Evolutionary conservation across 768 basidiomycete genomes (phyloP).

Genomic region (Harrya chromipes): DNA sequence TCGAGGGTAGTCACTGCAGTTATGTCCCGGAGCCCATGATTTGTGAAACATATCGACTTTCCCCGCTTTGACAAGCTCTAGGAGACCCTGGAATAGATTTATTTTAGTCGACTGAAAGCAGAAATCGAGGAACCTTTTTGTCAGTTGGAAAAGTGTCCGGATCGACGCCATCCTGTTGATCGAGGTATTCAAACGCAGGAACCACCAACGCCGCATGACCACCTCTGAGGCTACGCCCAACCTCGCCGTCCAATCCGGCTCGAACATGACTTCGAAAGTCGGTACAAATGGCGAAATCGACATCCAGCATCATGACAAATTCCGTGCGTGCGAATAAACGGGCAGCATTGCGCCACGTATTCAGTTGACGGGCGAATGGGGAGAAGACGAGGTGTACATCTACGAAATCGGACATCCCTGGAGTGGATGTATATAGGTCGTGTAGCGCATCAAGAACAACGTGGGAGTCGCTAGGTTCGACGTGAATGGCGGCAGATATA

Average conservation of each 20-base stretch:
- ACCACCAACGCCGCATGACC: slow-evolving; percentile 74
- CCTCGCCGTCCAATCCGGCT: slow-evolving; percentile 33
- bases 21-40: slow-evolving; percentile 76
- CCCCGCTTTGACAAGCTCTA: slow-evolving; percentile 52
- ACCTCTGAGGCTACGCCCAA: slow-evolving; percentile 43
- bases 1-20: slow-evolving; percentile 71
- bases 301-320: slow-evolving; percentile 88
- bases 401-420: slow-evolving; percentile 62
- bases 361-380: slow-evolving; percentile 79
- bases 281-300: slow-evolving; percentile 84
- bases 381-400: slow-evolving; percentile 88
- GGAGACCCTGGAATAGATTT: slow-evolving; percentile 41
- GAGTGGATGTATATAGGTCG: slow-evolving; percentile 62
- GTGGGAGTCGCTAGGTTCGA: slow-evolving; percentile 42
- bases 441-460: slow-evolving; percentile 61
- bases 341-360: slow-evolving; percentile 86
- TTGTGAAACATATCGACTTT: slow-evolving; percentile 76
- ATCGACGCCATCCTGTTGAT: slow-evolving; percentile 61
- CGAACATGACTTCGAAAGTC: slow-evolving; percentile 65
- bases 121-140: slow-evolving; percentile 49
- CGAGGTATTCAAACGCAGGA: slow-evolving; percentile 80
- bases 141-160: slow-evolving; percentile 58
- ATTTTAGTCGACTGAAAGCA: background rate
- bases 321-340: slow-evolving; percentile 81
- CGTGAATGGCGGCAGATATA: slow-evolving; percentile 80